Evolutionary conservation across 805 yeast genomes (phyloP), one percentile per base, ranked within the genome.

Genomic region (Candida incommunis): DNA sequence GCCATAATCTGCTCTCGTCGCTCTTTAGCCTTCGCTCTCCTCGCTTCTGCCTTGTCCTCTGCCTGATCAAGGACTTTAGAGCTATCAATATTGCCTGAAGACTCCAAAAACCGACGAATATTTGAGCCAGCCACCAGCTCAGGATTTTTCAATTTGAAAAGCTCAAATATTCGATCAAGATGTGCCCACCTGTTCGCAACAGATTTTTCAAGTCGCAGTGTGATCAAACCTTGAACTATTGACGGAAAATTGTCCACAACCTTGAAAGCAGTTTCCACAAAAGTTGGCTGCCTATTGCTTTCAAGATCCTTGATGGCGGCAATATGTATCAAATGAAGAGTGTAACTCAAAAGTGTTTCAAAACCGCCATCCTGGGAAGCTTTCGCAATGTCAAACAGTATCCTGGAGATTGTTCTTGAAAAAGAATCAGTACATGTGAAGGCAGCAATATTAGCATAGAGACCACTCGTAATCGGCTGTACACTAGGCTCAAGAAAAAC

Each of bases 321-420:
- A 27, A 82, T 66, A 54, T 86, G 92, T 23, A 84, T 66, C 44
- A 88, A 62, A 54, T 86, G 87, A 4, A 87, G 65, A 0, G 74
- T 57, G 1, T 80, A 67, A 22, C 74, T 76, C 21, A 83, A 54
- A 9, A 85, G 58, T 0, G 74, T 66, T 16, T 85, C 95, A 16
- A 71, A 69, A 26, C 70, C 68, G 7, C 61, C 51, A 1, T 68
- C 66, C 15, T 61, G 63, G 41, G 51, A 54, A 25, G 58, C 58
- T 42, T 51, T 51, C 22, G 60, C 53, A 22, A 54, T 4, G 21
- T 44, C 18, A 9, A 45, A 29, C 23, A 46, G 40, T 2, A 37
- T n/a, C 2, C 11, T 35, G 18, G 25, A 40, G 18, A 53, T 44
- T 24, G 58, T 52, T 29, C 45, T 42, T 2, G 54, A 56, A 46